Evolutionary conservation across 805 yeast genomes (phyloP), one percentile per base, ranked within the genome.

Genomic region (Debaryomyces prosopidis): DNA sequence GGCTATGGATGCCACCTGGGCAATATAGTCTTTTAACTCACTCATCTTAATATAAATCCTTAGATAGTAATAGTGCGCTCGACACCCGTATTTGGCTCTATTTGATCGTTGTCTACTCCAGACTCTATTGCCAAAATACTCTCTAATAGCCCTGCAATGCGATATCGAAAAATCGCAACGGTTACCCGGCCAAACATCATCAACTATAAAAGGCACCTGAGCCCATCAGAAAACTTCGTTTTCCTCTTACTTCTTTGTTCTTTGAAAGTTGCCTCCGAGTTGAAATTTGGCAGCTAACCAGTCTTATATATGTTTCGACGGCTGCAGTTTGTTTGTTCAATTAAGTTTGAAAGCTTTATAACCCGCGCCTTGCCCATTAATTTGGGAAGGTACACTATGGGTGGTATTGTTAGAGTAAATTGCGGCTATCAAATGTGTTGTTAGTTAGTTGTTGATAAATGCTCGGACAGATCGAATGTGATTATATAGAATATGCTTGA

Each of bases 241-340:
- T 36, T 44, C 16, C 18, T 39, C 15, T 27, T 38, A 39, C 47
- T 44, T 45, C 55, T 54, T 50, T 46, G 47, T 50, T 54, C 51
- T 51, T 53, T 52, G 72, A 68, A 69, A 68, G 73, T 69, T 67
- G 70, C 68, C 66, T 58, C 73, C 73, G 63, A 57, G 53, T 52
- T 47, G 59, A 58, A 57, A 59, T 61, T 54, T 59, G 69, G 61
- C 68, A 57, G 51, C 42, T 51, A 41, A 51, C 56, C 50, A 57
- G 68, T 49, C 48, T 42, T 37, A 39, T 31, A 47, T 42, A 40
- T 36, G 33, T 36, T 38, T 30, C 40, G 41, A 14, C 36, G 49
- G 19, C 7, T 33, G 18, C 16, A 34, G 17, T 42, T 26, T 14
- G 37, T 46, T 47, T 57, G 62, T 60, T 50, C 58, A 50, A 56